phyloP scores from a whole-genome alignment of 805 yeast species.

The Sungouiella thailandica region DNA sequence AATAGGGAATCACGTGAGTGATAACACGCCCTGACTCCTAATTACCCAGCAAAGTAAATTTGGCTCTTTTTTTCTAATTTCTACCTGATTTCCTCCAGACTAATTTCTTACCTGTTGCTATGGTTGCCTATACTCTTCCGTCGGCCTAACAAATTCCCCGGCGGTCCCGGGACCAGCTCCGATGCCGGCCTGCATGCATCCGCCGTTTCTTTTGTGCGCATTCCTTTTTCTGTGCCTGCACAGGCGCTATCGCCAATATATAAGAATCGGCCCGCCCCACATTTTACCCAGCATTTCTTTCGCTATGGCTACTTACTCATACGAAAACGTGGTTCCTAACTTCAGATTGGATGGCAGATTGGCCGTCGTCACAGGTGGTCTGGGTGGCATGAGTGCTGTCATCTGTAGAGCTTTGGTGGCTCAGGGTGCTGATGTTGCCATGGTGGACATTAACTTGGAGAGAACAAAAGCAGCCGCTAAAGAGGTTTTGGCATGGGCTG shows the following conservation, averaged over 20 bases:
- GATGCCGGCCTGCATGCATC: no score
- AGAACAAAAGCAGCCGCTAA: slow-evolving; percentile 52
- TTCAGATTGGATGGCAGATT: slow-evolving; percentile 67
- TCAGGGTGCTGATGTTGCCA: slow-evolving; percentile 73
- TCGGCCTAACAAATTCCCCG: no score
- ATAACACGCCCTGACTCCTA: no score
- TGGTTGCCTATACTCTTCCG: no score
- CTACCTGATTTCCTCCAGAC: no score
- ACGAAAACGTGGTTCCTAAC: slow-evolving; percentile 49
- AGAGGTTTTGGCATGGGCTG: slow-evolving; percentile 45
- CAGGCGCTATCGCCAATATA: no score
- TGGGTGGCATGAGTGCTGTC: slow-evolving; percentile 71
- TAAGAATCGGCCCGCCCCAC: neutral
- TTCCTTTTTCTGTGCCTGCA: neutral
- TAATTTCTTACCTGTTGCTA: no score
- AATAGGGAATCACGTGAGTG: no score
- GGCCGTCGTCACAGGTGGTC: slow-evolving; percentile 76
- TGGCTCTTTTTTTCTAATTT: no score
- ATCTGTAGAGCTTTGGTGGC: slow-evolving; percentile 63
- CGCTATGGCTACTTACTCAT: slow-evolving; percentile 18
- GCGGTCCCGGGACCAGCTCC: no score
- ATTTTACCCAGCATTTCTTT: neutral
- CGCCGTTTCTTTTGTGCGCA: neutral
- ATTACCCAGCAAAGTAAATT: no score
- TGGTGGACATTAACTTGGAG: slow-evolving; percentile 62